These are phyloP conservation scores for Boletellus deceptivus DNA, from an alignment of 1,284 basidiomycete genomes.

Conservation along the genomic window DNA sequence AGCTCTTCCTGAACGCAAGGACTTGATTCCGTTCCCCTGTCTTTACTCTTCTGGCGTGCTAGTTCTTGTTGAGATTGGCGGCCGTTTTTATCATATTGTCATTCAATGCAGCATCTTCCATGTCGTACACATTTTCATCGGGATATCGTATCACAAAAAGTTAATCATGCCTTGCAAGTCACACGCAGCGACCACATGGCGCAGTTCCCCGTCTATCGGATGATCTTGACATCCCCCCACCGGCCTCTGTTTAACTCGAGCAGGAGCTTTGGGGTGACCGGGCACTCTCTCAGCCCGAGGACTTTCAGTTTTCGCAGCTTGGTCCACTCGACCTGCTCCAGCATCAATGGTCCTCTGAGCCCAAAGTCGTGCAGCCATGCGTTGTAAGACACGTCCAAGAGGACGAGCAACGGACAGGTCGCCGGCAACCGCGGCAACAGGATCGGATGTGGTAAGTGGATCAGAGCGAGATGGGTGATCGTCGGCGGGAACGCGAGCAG, in stretches of 20 bases:
- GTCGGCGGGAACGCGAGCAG: conserved; percentile 54
- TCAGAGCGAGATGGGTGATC: conserved; percentile 55
- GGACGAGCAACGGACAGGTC: conserved; percentile 58
- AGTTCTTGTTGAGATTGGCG: conserved; percentile 2
- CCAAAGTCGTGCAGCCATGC: conserved; percentile 45
- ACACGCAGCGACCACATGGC: not conserved
- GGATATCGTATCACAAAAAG: conserved; percentile 19
- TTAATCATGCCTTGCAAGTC: conserved; percentile 1
- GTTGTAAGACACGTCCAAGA: conserved; percentile 69
- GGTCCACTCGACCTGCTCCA: conserved; percentile 55
- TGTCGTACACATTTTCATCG: conserved; percentile 15
- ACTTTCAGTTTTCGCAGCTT: conserved; percentile 50
- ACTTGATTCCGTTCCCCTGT: conserved; percentile 24
- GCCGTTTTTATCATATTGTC: conserved; percentile 11
- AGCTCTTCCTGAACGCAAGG: conserved; percentile 47
- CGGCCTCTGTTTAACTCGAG: conserved; percentile 52
- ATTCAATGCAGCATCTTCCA: conserved; percentile 18
- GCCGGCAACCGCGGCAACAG: conserved; percentile 55
- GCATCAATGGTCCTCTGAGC: conserved; percentile 29
- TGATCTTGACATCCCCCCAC: conserved; percentile 60
- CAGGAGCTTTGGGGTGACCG: conserved; percentile 40
- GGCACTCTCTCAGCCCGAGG: conserved; percentile 54
- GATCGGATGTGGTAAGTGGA: conserved; percentile 44
- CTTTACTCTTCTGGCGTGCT: conserved; percentile 1
- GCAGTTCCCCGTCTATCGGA: conserved; percentile 32